Conservation (phyloP, 345 rosid genomes). For the Ailanthus altissimus region DNA sequence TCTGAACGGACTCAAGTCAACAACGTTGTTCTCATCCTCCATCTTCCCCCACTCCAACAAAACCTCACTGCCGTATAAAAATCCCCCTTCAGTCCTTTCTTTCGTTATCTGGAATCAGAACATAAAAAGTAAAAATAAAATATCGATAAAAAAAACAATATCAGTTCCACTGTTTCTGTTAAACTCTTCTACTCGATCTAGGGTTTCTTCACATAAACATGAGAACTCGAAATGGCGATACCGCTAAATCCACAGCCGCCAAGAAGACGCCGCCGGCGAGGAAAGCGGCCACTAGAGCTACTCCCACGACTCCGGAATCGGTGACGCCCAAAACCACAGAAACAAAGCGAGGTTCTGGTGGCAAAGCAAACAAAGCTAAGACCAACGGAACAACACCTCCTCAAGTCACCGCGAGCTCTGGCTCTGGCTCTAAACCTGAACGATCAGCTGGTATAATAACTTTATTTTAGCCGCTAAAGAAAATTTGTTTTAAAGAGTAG, state of each 20-base stretch:
- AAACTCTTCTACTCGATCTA: not conserved
- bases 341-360: conserved; percentile 23
- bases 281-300: conserved; percentile 27
- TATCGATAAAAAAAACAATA: not conserved
- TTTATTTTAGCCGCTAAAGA: not conserved
- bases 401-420: conserved; percentile 15
- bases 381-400: conserved; percentile 23
- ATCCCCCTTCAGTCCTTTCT: too few relatives aligned
- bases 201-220: conserved; percentile 17
- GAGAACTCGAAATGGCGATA: conserved; percentile 40
- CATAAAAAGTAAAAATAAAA: not conserved
- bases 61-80: too few relatives aligned
- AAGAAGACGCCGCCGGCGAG: conserved; percentile 41
- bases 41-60: not conserved
- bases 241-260: conserved; percentile 25
- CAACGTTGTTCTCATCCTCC: not conserved
- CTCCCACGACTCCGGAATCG: conserved; percentile 17
- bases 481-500: not conserved
- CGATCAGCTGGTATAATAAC: conserved; percentile 36
- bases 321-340: not conserved
- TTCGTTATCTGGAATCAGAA: not conserved
- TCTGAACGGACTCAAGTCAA: too few relatives aligned
- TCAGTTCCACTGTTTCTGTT: not conserved
- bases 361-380: conserved; percentile 30
- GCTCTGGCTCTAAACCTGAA: conserved; percentile 28